phyloP scores from a whole-genome alignment of 2,329 filamentous ascomycete genomes.

The Chaetomium strumarium region DNA sequence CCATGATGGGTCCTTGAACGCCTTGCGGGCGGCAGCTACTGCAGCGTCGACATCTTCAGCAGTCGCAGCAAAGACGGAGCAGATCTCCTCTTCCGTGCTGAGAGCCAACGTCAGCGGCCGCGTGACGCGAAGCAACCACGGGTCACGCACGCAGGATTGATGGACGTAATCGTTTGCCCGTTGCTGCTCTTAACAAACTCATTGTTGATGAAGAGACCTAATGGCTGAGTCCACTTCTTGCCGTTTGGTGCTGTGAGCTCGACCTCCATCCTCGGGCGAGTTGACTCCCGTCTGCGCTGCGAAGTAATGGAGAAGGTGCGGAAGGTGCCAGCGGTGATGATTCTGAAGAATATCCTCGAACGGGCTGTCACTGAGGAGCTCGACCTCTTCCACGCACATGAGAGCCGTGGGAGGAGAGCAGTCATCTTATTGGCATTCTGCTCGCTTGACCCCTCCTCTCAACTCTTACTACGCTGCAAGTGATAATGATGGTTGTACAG shows the following conservation, averaged over 20 bases:
- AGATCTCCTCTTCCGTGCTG: conserved; percentile 59
- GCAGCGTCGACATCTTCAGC: conserved; percentile 63
- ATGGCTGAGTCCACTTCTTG: conserved; percentile 62
- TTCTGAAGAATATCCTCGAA: background rate
- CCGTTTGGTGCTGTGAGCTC: conserved; percentile 73
- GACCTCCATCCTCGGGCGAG: conserved; percentile 33
- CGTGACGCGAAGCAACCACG: background rate
- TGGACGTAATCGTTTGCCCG: conserved; percentile 56
- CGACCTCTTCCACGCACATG: conserved; percentile 1
- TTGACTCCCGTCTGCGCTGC: conserved; percentile 2
- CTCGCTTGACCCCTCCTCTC: conserved; percentile 15
- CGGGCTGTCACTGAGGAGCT: background rate
- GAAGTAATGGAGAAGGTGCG: conserved; percentile 17
- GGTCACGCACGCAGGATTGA: conserved; percentile 60
- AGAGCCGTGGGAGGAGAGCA: conserved; percentile 5
- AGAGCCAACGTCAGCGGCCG: background rate
- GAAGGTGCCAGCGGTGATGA: background rate
- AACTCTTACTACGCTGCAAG: background rate
- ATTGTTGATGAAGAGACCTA: conserved; percentile 79
- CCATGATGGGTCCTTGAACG: conserved; percentile 64
- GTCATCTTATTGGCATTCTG: conserved; percentile 17
- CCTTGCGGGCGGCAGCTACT: conserved; percentile 62
- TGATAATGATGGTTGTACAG: conserved; percentile 7
- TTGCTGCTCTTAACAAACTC: conserved; percentile 66
- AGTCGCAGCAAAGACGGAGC: conserved; percentile 63